phyloP scores from a whole-genome alignment of 108 stramenopile genomes.

The Cyclotella atomus region DNA sequence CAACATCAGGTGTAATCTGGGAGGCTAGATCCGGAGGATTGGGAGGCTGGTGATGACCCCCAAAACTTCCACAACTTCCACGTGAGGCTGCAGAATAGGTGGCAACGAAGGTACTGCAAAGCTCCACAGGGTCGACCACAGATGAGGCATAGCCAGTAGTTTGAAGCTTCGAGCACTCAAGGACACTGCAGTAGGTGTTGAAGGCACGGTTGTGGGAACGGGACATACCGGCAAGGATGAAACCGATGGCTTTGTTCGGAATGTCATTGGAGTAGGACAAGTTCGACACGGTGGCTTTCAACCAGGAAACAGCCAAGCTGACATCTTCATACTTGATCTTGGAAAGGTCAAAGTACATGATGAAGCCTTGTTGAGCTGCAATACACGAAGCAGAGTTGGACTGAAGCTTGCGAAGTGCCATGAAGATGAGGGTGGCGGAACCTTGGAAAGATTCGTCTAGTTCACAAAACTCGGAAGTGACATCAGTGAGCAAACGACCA shows the following conservation, averaged over 20 bases:
- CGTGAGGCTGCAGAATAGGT: too few species aligned
- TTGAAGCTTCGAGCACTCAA: not conserved
- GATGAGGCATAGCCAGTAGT: too few species aligned
- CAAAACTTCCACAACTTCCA: too few species aligned
- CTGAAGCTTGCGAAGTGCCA: not conserved
- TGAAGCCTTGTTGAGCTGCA: not conserved
- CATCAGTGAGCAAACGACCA: not conserved
- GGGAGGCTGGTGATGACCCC: too few species aligned
- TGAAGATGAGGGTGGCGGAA: not conserved
- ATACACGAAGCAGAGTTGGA: not conserved
- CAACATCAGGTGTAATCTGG: too few species aligned
- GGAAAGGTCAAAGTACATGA: not conserved
- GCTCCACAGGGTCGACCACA: too few species aligned
- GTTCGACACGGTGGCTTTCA: not conserved
- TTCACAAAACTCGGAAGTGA: not conserved
- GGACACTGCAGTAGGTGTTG: not conserved
- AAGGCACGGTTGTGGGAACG: not conserved
- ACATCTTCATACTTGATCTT: not conserved
- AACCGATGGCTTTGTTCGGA: not conserved
- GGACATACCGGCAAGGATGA: not conserved
- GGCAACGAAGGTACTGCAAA: too few species aligned
- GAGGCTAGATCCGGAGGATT: too few species aligned
- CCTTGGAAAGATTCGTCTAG: not conserved
- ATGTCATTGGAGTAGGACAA: not conserved
- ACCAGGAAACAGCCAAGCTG: not conserved